Evolutionary conservation across 371 early-diverging fungal species (phyloP), one percentile per base, ranked within the genome.

Genomic region (Mortierella sp.): DNA sequence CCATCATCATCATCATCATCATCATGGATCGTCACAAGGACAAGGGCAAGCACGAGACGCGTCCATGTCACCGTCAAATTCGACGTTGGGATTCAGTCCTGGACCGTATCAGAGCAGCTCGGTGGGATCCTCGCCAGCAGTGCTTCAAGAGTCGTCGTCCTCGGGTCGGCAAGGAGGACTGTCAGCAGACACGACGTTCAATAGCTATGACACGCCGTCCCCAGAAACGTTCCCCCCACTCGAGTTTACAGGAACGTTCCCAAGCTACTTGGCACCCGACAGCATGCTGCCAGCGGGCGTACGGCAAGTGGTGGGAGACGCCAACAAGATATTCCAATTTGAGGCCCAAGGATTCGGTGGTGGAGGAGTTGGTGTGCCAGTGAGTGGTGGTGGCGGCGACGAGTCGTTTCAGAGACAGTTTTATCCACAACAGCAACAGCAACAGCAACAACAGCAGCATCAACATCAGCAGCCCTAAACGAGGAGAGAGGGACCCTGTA

Each of bases 1-100:
- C 16, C 67, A 62, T 25, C 73, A 61, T 27, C 72, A 71, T 28
- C 64, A 57, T 14, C 71, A 54, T 17, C 63, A 63, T 2, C 55
- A 47, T 12, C 62, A 62, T 8, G 60, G 60, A 12, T 47, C 25
- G 8, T 55, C 48, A 21, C 67, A 55, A 19, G 56, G 46, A 22
- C 56, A 57, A 7, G 24, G 34, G 21, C 21, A 31, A 46, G 39
- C 25, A 6, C 17, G 17, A 10, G 41, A 37, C 16, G 13, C 50
- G 22, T 17, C 31, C 4, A 2, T 37, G 45, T 13, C 48, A 10
- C 29, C 58, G 45, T 34, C 54, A 2, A 39, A 28, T 25, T 17
- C 21, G 7, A 27, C 61, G 13, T 27, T 53, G 2, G 51, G 37
- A 9, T 31, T 64, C 27, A 45, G 54, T 25, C 44, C 39, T 16